phyloP scores from a whole-genome alignment of 83 land plant species.

The Diphasiastrum complanatum region DNA sequence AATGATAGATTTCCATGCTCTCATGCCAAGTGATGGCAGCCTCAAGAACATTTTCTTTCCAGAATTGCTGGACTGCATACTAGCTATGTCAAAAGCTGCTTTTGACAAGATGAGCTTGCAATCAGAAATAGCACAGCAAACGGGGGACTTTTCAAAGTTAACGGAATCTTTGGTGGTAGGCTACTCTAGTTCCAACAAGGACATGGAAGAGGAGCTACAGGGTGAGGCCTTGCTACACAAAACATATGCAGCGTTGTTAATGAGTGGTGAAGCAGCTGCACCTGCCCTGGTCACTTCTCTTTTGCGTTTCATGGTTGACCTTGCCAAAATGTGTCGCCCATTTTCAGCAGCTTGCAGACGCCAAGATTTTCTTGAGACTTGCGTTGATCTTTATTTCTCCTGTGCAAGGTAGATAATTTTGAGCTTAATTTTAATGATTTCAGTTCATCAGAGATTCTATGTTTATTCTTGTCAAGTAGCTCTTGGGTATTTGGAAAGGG shows the following conservation, averaged over 20 bases:
- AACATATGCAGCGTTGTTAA: constrained; percentile 93
- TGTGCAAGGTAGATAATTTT: constrained; percentile 67
- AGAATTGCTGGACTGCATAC: constrained; percentile 73
- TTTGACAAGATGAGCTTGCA: constrained; percentile 73
- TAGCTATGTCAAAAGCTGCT: constrained; percentile 87
- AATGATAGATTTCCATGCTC: constrained; percentile 89
- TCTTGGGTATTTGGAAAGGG: too few species aligned
- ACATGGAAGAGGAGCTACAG: constrained; percentile 64
- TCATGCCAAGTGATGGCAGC: constrained; percentile 79
- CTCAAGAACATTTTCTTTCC: constrained; percentile 70
- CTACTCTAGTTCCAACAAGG: constrained; percentile 21
- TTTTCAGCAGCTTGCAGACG: constrained; percentile 78
- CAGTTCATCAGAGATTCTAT: too few species aligned
- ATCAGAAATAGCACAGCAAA: constrained; percentile 67
- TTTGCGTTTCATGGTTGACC: constrained; percentile 91
- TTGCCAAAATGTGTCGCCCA: constrained; percentile 92
- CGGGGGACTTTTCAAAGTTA: constrained; percentile 65
- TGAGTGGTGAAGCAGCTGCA: constrained; percentile 99
- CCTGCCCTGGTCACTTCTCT: constrained; percentile 88
- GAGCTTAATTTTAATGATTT: not conserved
- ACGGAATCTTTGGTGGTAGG: constrained; percentile 25
- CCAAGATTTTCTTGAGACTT: constrained; percentile 73
- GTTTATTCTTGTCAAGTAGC: too few species aligned
- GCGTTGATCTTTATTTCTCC: constrained; percentile 88
- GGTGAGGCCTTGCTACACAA: constrained; percentile 97